Conservation (phyloP, 2,329 filamentous ascomycete genomes). For the Aspergillus calidoustus region DNA sequence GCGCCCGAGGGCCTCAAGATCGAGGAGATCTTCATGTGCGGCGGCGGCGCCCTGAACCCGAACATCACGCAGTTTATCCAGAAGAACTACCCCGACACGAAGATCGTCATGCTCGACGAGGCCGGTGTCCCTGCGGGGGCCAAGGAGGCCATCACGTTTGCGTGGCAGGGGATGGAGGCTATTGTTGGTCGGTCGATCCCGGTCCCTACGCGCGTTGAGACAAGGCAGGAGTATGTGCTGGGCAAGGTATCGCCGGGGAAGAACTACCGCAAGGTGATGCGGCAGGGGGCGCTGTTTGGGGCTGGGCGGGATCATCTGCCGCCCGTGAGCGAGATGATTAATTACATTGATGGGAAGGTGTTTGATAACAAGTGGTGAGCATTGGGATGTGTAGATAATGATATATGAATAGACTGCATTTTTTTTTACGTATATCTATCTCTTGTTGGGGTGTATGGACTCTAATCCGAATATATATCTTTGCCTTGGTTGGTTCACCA, state of each 20-base stretch:
- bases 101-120: conserved; percentile 61
- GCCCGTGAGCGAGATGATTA: conserved; percentile 57
- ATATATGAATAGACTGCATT: neutral
- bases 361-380: conserved; percentile 54
- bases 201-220: conserved; percentile 60
- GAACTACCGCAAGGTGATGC: conserved; percentile 61
- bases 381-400: neutral
- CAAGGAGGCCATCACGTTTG: conserved; percentile 65
- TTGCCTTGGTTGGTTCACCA: no score
- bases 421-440: neutral
- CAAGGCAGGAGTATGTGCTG: conserved; percentile 55
- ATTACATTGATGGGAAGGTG: conserved; percentile 54
- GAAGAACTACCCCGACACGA: conserved; percentile 52
- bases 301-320: conserved; percentile 47
- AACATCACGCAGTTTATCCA: conserved; percentile 62
- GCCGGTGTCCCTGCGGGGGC: conserved; percentile 61
- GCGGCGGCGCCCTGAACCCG: conserved; percentile 7
- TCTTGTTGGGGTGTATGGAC: no score
- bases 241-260: conserved; percentile 60
- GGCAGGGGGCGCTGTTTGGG: conserved; percentile 58
- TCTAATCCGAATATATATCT: no score
- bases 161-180: conserved; percentile 65
- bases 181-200: conserved; percentile 60
- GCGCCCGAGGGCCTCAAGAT: conserved; percentile 52
- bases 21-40: conserved; percentile 62